A percentile compares a stretch with the other conserved stretches of the same genome.
These are phyloP conservation scores for Curvularia eragrostidis DNA, from an alignment of 2,329 filamentous ascomycete genomes.

Conservation along the genomic window DNA sequence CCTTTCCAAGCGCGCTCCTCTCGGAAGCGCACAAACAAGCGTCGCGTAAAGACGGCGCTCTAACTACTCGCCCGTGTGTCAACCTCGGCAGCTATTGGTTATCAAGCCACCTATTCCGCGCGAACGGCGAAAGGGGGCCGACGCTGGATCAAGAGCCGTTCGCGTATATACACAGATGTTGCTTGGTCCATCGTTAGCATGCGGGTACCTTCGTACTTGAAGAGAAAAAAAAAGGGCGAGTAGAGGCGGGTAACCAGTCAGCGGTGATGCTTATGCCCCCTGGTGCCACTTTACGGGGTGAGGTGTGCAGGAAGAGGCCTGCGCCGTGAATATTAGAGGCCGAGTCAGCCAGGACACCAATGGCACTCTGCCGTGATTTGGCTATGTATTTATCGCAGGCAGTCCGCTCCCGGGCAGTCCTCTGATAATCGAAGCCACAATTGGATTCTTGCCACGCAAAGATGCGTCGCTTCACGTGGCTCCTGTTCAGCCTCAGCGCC, in stretches of 20 bases:
- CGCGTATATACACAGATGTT: neutral
- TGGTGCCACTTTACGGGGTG: neutral
- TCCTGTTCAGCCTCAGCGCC: conserved; percentile 14
- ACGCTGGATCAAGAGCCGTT: neutral
- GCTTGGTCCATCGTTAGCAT: neutral
- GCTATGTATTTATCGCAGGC: neutral
- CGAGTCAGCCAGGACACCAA: neutral
- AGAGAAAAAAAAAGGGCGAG: neutral
- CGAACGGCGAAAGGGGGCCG: neutral
- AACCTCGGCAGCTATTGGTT: neutral
- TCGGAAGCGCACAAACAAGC: neutral
- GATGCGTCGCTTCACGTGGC: conserved; percentile 17
- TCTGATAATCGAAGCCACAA: neutral
- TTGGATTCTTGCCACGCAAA: conserved; percentile 4
- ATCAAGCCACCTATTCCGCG: neutral
- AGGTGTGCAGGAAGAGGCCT: neutral
- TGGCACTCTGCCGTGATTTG: neutral
- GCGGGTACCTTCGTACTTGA: neutral
- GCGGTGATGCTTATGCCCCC: neutral
- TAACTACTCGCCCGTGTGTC: neutral
- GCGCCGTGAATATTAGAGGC: neutral
- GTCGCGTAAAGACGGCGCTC: neutral
- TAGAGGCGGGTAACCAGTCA: neutral
- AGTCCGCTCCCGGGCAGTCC: neutral
- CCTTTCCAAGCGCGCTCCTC: neutral